Evolutionary conservation across 495 filamentous ascomycete genomes (phyloP).

Genomic region (Coniosporium apollinis): DNA sequence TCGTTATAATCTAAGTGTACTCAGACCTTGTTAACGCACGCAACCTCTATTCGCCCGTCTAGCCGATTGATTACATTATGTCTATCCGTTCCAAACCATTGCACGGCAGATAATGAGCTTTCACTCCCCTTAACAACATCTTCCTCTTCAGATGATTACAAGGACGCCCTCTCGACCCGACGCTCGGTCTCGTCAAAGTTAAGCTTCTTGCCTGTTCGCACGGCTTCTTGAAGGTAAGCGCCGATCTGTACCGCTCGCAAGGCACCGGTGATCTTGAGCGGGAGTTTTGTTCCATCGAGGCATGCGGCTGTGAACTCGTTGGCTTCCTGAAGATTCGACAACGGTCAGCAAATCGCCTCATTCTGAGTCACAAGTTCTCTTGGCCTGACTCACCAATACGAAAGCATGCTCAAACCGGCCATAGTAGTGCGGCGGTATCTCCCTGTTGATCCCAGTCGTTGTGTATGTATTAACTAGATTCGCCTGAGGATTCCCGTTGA

Average conservation of each 20-base stretch:
- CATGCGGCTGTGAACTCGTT: slow-evolving; percentile 9
- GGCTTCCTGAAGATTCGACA: too few species aligned
- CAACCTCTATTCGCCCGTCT: too few species aligned
- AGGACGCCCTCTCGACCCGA: slow-evolving; percentile 7
- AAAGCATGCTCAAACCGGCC: slow-evolving; percentile 11
- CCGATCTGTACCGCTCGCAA: slow-evolving; percentile 10
- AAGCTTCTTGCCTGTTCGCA: slow-evolving; percentile 7
- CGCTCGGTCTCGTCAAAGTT: slow-evolving; percentile 9
- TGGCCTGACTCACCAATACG: too few species aligned
- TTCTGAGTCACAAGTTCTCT: too few species aligned
- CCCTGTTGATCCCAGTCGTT: slow-evolving; percentile 5
- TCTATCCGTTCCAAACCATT: too few species aligned
- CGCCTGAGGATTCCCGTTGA: slow-evolving; percentile 9
- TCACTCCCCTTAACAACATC: too few species aligned
- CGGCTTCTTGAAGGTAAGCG: slow-evolving; percentile 8
- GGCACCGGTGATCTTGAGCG: slow-evolving; percentile 5
- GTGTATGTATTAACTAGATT: slow-evolving; percentile 7
- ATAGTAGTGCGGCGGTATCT: slow-evolving; percentile 9
- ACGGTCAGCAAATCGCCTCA: too few species aligned
- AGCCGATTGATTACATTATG: too few species aligned
- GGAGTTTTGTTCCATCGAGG: slow-evolving; percentile 6
- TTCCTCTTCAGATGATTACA: too few species aligned
- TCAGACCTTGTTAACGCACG: too few species aligned
- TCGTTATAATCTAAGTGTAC: too few species aligned
- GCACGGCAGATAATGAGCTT: too few species aligned